Conservation (phyloP, 1,284 basidiomycete genomes). For the Papiliotrema laurentii region DNA sequence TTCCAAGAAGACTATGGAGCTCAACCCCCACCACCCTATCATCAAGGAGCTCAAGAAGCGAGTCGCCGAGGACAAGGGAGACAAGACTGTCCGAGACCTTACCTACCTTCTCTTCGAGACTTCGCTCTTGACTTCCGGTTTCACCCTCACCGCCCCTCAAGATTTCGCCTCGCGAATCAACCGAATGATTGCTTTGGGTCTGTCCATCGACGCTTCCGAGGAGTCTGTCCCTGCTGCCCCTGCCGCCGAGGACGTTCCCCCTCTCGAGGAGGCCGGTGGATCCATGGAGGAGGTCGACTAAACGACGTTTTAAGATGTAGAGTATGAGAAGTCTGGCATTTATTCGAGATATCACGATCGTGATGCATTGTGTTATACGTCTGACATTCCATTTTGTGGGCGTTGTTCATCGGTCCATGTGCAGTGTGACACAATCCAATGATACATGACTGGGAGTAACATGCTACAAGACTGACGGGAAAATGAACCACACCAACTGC, state of each 20-base stretch:
- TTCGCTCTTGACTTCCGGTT: conserved; percentile 84
- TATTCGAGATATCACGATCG: too few relatives aligned
- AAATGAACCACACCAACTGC: too few relatives aligned
- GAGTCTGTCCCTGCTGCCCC: conserved; percentile 29
- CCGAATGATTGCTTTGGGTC: conserved; percentile 82
- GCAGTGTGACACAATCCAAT: too few relatives aligned
- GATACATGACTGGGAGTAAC: too few relatives aligned
- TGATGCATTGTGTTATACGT: too few relatives aligned
- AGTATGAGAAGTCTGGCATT: too few relatives aligned
- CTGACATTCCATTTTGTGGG: too few relatives aligned
- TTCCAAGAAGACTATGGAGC: conserved; percentile 97
- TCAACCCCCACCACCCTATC: conserved; percentile 92
- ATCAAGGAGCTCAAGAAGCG: conserved; percentile 94
- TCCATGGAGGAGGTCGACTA: conserved; percentile 54
- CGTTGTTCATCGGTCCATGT: too few relatives aligned
- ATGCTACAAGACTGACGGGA: too few relatives aligned
- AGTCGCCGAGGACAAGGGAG: conserved; percentile 93
- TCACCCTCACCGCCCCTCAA: conserved; percentile 91
- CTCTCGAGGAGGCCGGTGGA: conserved; percentile 45
- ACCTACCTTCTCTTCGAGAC: conserved; percentile 97
- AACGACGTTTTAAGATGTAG: too few relatives aligned
- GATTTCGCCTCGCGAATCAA: conserved; percentile 95
- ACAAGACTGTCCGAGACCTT: conserved; percentile 96
- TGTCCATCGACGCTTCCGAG: conserved; percentile 52
- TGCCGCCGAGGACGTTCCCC: conserved; percentile 32